Percentiles rank a stretch among this genome's conserved stretches.
Evolutionary conservation across 2,329 filamentous ascomycete species (phyloP).

Genomic region (Beauveria bassiana): DNA sequence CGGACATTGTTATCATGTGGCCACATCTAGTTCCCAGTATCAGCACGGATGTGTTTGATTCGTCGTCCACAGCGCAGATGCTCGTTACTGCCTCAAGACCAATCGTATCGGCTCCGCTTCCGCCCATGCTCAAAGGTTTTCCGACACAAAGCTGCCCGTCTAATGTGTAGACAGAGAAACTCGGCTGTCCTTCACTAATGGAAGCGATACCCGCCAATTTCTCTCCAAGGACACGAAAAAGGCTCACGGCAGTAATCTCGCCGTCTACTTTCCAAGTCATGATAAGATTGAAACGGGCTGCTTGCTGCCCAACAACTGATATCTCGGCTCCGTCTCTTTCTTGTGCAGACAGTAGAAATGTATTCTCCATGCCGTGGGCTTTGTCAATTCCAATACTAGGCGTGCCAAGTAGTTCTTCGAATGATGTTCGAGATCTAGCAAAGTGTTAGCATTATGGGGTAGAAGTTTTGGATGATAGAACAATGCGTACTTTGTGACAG

Average conservation of each 20-base stretch:
- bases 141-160: not conserved
- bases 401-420: conserved; percentile 26
- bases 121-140: not conserved
- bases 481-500: not conserved
- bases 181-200: not conserved
- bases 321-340: not conserved
- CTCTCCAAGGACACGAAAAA: not conserved
- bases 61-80: conserved; percentile 28
- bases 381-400: conserved; percentile 28
- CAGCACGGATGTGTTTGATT: conserved; percentile 23
- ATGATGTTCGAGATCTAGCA: conserved; percentile 22
- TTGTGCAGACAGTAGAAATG: conserved; percentile 37
- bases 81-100: conserved; percentile 38
- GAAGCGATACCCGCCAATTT: not conserved
- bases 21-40: conserved; percentile 45
- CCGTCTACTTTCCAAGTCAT: not conserved
- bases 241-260: conserved; percentile 5
- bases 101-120: not conserved
- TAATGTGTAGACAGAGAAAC: conserved; percentile 4
- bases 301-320: not conserved
- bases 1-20: conserved; percentile 35
- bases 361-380: conserved; percentile 31
- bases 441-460: not conserved
- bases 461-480: not conserved
- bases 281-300: not conserved